A percentile compares a stretch with the other conserved stretches of the same genome.
These are phyloP conservation scores for Candida caryicola DNA, from an alignment of 805 yeast species.

Conservation along the genomic window DNA sequence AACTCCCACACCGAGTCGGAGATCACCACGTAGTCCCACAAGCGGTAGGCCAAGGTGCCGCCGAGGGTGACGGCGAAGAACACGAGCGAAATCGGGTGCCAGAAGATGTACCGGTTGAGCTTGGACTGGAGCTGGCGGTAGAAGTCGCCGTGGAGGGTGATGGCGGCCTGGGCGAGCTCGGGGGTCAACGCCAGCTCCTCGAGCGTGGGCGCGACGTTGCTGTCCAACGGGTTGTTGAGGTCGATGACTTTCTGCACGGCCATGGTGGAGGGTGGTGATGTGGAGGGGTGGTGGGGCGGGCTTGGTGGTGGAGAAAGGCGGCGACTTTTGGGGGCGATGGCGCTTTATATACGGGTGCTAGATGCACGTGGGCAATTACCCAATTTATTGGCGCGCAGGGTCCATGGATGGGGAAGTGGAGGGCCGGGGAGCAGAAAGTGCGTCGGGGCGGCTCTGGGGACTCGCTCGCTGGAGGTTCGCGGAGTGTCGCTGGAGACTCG, in stretches of 20 bases:
- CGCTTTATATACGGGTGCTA: neutral
- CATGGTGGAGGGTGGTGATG: slow-evolving; percentile 18
- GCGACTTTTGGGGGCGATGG: neutral
- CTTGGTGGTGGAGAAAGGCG: neutral
- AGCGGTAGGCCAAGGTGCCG: slow-evolving; percentile 16
- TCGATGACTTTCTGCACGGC: slow-evolving; percentile 50
- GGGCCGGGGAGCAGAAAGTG: too few relatives aligned
- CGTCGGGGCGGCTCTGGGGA: too few relatives aligned
- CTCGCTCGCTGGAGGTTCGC: too few relatives aligned
- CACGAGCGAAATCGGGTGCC: slow-evolving; percentile 42
- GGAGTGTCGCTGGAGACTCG: too few relatives aligned
- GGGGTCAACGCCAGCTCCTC: slow-evolving; percentile 51
- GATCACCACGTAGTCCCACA: slow-evolving; percentile 29
- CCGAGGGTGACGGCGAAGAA: slow-evolving; percentile 19
- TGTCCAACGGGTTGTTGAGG: slow-evolving; percentile 54
- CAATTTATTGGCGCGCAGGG: slow-evolving; percentile 2
- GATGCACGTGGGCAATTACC: slow-evolving; percentile 9
- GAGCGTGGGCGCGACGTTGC: slow-evolving; percentile 51
- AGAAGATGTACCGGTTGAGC: slow-evolving; percentile 44
- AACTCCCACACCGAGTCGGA: slow-evolving; percentile 33
- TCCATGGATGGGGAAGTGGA: too few relatives aligned
- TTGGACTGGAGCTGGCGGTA: slow-evolving; percentile 46
- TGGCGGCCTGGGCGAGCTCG: slow-evolving; percentile 54
- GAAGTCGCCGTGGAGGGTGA: slow-evolving; percentile 64
- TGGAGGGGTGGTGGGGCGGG: neutral